Evolutionary conservation across 108 stramenopile species (phyloP).

Genomic region (Cyclotella cryptica): DNA sequence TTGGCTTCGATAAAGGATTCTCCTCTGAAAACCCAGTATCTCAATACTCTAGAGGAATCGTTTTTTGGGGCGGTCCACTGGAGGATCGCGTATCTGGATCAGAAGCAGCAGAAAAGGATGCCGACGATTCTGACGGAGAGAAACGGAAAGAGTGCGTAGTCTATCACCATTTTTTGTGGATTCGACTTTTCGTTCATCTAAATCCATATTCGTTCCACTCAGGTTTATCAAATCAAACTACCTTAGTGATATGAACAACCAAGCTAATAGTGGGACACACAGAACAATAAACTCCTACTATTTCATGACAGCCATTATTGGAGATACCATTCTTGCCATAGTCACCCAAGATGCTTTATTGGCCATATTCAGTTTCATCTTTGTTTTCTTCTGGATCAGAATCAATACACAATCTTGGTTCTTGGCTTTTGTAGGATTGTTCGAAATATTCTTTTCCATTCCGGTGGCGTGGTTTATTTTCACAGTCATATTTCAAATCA

Average conservation of each 20-base stretch:
- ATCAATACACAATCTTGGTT: constrained; percentile 56
- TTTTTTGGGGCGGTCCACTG: constrained; percentile 61
- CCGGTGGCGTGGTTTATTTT: constrained; percentile 66
- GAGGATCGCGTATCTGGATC: constrained; percentile 10
- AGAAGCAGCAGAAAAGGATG: constrained; percentile 36
- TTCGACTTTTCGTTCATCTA: neutral
- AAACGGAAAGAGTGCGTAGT: constrained; percentile 37
- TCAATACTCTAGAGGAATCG: constrained; percentile 52
- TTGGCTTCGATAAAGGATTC: constrained; percentile 53
- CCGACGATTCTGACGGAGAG: constrained; percentile 25
- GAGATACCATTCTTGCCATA: constrained; percentile 56
- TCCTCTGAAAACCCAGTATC: constrained; percentile 45
- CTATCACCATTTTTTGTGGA: neutral
- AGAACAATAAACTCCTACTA: constrained; percentile 55
- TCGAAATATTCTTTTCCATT: constrained; percentile 60
- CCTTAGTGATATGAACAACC: constrained; percentile 43
- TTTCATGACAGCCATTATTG: constrained; percentile 62
- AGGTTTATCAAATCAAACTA: constrained; percentile 51
- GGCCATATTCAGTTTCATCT: constrained; percentile 50
- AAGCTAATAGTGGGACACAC: constrained; percentile 26
- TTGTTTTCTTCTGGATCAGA: constrained; percentile 59
- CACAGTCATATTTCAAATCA: constrained; percentile 50
- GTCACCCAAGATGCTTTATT: constrained; percentile 47
- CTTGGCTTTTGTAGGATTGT: constrained; percentile 55
- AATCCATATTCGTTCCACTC: neutral